These are phyloP conservation scores for Hyaloscypha bicolor DNA, from an alignment of 495 filamentous ascomycete species.

Conservation along the genomic window DNA sequence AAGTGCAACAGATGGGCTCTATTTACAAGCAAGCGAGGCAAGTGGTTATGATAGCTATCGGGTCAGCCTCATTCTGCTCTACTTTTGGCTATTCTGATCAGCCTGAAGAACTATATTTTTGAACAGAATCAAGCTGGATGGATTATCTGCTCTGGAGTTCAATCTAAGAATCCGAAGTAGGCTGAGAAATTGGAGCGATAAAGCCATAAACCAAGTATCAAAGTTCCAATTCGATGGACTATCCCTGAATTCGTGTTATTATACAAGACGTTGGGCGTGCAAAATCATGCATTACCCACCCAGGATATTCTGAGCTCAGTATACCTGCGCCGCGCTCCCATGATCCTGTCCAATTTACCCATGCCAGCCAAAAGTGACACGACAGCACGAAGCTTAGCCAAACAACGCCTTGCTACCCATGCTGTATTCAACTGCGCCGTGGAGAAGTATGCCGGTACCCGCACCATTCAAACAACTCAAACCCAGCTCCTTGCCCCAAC, in stretches of 20 bases:
- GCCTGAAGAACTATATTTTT: no score
- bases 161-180: no score
- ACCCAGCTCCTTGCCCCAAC: neutral
- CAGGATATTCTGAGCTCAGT: neutral
- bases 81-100: no score
- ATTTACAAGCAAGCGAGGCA: no score
- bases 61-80: no score
- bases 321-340: neutral
- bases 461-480: neutral
- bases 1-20: no score
- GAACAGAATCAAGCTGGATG: no score
- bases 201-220: no score
- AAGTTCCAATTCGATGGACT: neutral
- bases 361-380: neutral
- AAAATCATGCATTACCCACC: neutral
- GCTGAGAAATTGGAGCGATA: no score
- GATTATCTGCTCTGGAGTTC: no score
- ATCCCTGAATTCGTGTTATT: neutral
- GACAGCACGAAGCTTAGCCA: neutral
- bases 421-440: neutral
- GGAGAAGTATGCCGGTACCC: neutral
- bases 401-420: neutral
- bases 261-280: neutral
- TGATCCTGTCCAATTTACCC: neutral
- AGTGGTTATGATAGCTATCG: no score